Conservation (phyloP, 2,329 filamentous ascomycete genomes). For the Verticillium klebahnii region DNA sequence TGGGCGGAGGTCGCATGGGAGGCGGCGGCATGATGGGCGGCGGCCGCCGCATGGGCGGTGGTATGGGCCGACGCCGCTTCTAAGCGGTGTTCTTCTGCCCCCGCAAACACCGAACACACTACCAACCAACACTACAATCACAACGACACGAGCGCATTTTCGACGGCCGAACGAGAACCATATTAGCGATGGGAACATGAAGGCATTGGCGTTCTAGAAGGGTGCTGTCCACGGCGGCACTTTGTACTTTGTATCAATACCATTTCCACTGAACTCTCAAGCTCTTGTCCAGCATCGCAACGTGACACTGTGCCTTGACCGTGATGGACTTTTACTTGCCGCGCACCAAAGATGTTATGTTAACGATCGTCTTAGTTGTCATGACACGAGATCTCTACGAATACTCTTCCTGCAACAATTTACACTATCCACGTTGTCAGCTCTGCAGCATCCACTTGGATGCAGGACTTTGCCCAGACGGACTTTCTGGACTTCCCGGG, state of each 20-base stretch:
- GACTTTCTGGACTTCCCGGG: no score
- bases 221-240: background rate
- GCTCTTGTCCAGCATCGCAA: no score
- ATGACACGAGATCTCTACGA: no score
- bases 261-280: background rate
- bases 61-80: background rate
- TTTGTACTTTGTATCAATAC: background rate
- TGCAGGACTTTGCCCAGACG: no score
- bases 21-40: background rate
- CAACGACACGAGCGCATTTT: background rate
- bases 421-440: no score
- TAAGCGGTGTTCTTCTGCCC: background rate
- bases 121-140: background rate
- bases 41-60: background rate
- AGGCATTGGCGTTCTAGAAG: background rate
- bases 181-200: background rate
- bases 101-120: background rate
- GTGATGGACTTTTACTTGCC: no score
- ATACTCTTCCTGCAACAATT: no score
- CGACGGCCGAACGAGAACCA: background rate
- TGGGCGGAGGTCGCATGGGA: background rate
- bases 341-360: no score
- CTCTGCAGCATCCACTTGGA: no score
- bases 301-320: no score
- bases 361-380: no score